These are phyloP conservation scores for Excoecaria cochinchinensis DNA, from an alignment of 345 rosid species.

Conservation along the genomic window DNA sequence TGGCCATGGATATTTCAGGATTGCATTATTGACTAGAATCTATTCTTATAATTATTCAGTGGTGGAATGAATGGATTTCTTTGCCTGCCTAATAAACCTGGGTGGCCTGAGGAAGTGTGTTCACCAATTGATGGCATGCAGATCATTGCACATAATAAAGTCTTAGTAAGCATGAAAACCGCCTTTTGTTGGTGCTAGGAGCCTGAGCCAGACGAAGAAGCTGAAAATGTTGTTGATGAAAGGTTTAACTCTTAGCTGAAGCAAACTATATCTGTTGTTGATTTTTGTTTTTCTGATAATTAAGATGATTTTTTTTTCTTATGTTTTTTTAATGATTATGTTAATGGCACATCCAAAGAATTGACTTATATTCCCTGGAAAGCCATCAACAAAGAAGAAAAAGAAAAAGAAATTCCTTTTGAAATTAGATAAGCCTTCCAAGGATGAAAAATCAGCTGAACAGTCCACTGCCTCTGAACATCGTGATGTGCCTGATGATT, in stretches of 20 bases:
- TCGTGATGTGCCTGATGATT: conserved; percentile 55
- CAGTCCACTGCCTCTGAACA: conserved; percentile 41
- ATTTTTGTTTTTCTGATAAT: not conserved
- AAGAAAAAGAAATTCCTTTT: conserved; percentile 56
- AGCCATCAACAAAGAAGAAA: conserved; percentile 62
- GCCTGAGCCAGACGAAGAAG: conserved; percentile 80
- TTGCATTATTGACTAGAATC: not conserved
- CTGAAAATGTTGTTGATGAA: conserved; percentile 41
- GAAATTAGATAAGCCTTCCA: conserved; percentile 43
- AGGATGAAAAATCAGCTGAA: conserved; percentile 45
- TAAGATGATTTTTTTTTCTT: not conserved
- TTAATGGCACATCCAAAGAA: conserved; percentile 50
- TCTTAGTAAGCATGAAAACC: conserved; percentile 15
- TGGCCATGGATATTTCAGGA: not conserved
- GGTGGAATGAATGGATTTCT: conserved; percentile 35
- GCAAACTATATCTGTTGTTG: not conserved
- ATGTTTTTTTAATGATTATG: not conserved
- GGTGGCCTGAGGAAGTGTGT: conserved; percentile 12
- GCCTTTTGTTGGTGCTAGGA: conserved; percentile 47
- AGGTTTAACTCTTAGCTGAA: conserved; percentile 17
- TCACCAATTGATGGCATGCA: conserved; percentile 25
- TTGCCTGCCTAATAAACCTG: conserved; percentile 5
- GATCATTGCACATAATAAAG: conserved; percentile 18
- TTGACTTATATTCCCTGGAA: conserved; percentile 72
- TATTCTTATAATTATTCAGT: conserved; percentile 17